Evolutionary conservation across 1,284 basidiomycete species (phyloP).

Genomic region (Ceratobasidium sp.): DNA sequence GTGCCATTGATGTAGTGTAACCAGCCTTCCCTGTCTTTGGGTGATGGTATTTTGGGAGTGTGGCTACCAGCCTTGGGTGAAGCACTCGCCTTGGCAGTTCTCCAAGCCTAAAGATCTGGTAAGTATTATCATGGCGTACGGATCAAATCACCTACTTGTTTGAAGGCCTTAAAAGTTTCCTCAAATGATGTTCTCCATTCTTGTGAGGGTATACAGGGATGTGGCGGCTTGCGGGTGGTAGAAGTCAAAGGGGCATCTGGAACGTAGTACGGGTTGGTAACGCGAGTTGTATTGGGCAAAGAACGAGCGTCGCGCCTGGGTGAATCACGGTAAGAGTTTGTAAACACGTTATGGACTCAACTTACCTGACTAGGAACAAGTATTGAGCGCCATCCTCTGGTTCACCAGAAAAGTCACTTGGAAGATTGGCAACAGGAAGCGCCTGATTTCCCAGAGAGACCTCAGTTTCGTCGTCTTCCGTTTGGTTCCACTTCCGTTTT

Average conservation of each 20-base stretch:
- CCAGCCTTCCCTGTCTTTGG: conserved; percentile 42
- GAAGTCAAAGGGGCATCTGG: not conserved
- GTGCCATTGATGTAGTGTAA: conserved; percentile 40
- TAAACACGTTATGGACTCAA: not conserved
- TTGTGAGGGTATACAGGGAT: conserved; percentile 38
- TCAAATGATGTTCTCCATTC: conserved; percentile 38
- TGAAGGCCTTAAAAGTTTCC: conserved; percentile 33
- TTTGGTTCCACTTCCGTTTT: conserved; percentile 10
- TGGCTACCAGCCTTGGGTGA: conserved; percentile 3
- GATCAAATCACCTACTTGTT: conserved; percentile 18
- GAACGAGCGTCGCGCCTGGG: conserved; percentile 35
- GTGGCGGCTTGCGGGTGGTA: conserved; percentile 6
- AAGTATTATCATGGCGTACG: not conserved
- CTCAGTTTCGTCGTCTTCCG: not conserved
- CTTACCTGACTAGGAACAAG: conserved; percentile 41
- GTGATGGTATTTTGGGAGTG: conserved; percentile 27
- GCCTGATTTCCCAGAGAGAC: conserved; percentile 35
- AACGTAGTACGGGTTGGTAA: conserved; percentile 27
- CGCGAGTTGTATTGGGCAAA: conserved; percentile 37
- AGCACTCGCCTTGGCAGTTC: not conserved
- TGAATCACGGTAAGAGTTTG: not conserved
- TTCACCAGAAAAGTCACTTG: conserved; percentile 37
- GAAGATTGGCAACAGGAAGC: conserved; percentile 41
- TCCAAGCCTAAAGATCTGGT: conserved; percentile 28
- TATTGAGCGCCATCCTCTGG: conserved; percentile 40